Percentiles rank a stretch among this genome's conserved stretches.
Conservation (phyloP, 2,329 filamentous ascomycete genomes). For the Atkinsonella hypoxylon region DNA sequence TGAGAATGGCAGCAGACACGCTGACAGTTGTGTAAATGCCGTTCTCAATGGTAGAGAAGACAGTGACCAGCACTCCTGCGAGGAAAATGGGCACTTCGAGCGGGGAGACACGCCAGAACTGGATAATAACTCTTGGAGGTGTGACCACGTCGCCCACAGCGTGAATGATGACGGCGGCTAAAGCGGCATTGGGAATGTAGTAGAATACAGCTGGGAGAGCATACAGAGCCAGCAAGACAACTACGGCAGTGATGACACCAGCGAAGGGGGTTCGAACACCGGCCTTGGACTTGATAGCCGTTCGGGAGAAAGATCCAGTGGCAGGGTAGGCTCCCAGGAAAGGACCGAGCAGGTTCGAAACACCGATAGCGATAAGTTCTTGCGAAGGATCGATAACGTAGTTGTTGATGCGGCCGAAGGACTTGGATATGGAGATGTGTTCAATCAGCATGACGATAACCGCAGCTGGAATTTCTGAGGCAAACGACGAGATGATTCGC, state of each 20-base stretch:
- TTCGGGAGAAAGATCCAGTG: constrained; percentile 82
- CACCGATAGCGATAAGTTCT: constrained; percentile 65
- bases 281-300: constrained; percentile 89
- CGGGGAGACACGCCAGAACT: constrained; percentile 79
- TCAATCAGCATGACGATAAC: constrained; percentile 72
- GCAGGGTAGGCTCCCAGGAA: constrained; percentile 77
- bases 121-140: constrained; percentile 69
- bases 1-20: constrained; percentile 55
- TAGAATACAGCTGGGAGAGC: constrained; percentile 74
- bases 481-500: constrained; percentile 50
- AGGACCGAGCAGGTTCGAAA: constrained; percentile 62
- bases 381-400: constrained; percentile 72
- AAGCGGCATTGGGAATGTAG: constrained; percentile 68
- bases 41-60: constrained; percentile 73
- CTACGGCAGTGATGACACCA: constrained; percentile 69
- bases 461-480: constrained; percentile 54
- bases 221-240: constrained; percentile 77
- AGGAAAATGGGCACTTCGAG: constrained; percentile 79
- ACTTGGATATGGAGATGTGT: constrained; percentile 75
- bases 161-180: constrained; percentile 81
- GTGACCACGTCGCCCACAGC: constrained; percentile 80
- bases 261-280: constrained; percentile 79
- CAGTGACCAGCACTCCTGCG: constrained; percentile 67
- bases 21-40: constrained; percentile 75
- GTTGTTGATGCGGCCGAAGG: constrained; percentile 69